Percentiles rank a stretch among this genome's conserved stretches.
These are phyloP conservation scores for Sphaerulina musiva DNA, from an alignment of 2,329 filamentous ascomycete genomes.

Conservation along the genomic window DNA sequence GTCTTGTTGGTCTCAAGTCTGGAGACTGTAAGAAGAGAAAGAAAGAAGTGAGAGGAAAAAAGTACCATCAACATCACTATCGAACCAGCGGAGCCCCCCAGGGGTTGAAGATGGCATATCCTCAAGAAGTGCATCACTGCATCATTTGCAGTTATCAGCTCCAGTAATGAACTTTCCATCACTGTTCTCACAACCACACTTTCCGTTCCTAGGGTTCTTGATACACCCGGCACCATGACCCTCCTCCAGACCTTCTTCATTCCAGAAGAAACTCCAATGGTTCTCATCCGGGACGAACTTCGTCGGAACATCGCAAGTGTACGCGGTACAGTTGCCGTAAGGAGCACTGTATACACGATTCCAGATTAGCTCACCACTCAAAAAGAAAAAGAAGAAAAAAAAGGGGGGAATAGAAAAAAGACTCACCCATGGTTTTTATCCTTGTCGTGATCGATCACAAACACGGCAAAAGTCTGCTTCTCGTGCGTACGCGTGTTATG, in stretches of 20 bases:
- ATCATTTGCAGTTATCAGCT: constrained; percentile 3
- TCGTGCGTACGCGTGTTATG: constrained; percentile 37
- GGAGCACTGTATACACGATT: background rate
- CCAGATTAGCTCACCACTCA: no score
- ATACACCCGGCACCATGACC: constrained; percentile 39
- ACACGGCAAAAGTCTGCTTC: constrained; percentile 39
- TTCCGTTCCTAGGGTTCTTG: constrained; percentile 35
- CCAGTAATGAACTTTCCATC: constrained; percentile 37
- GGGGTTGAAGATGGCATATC: no score
- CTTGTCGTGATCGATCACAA: constrained; percentile 43
- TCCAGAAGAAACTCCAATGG: background rate
- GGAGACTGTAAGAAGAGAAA: no score
- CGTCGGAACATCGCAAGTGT: background rate
- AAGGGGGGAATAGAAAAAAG: background rate
- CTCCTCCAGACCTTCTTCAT: background rate
- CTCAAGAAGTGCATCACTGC: background rate
- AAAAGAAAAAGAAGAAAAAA: background rate
- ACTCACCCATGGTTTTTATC: constrained; percentile 25
- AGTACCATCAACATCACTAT: no score
- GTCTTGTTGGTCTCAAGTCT: no score
- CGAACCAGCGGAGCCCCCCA: no score
- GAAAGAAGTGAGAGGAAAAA: no score
- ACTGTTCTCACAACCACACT: constrained; percentile 41
- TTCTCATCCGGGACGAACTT: background rate
- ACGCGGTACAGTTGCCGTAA: background rate